phyloP scores from a whole-genome alignment of 306 rosid genomes.

The Geum urbanum region DNA sequence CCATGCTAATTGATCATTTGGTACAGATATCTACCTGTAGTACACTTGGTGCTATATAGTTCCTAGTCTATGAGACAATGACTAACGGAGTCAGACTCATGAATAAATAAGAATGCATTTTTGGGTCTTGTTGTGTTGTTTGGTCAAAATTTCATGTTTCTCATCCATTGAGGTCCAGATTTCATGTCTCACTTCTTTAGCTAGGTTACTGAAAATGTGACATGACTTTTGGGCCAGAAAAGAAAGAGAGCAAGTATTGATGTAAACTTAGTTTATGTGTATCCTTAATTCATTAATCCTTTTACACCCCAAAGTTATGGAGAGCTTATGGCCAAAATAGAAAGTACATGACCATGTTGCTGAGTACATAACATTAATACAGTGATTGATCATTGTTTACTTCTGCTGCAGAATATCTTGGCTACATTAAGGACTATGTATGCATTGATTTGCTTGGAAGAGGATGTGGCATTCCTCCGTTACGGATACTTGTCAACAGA shows the following conservation, averaged over 20 bases:
- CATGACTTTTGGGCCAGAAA: background rate
- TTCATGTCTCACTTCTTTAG: too few relatives aligned
- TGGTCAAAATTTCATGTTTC: background rate
- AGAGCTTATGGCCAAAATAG: too few relatives aligned
- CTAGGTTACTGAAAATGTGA: background rate
- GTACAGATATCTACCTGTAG: background rate
- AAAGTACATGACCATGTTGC: background rate
- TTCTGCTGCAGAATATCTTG: constrained; percentile 48
- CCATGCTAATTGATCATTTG: background rate
- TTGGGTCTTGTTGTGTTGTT: background rate
- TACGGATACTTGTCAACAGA: constrained; percentile 62
- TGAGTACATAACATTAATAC: background rate
- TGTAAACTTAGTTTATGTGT: too few relatives aligned
- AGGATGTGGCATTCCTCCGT: constrained; percentile 76
- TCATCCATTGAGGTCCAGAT: too few relatives aligned
- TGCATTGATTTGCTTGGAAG: constrained; percentile 73
- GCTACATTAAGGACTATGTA: constrained; percentile 69
- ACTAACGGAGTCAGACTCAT: background rate
- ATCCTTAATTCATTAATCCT: too few relatives aligned
- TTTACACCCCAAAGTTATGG: too few relatives aligned
- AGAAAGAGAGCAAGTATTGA: background rate
- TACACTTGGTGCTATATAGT: background rate
- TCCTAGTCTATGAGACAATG: background rate
- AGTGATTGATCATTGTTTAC: constrained; percentile 6
- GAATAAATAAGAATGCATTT: background rate